phyloP scores from a whole-genome alignment of 164 flowering plant genomes.

The Vitis rotundifolia region DNA sequence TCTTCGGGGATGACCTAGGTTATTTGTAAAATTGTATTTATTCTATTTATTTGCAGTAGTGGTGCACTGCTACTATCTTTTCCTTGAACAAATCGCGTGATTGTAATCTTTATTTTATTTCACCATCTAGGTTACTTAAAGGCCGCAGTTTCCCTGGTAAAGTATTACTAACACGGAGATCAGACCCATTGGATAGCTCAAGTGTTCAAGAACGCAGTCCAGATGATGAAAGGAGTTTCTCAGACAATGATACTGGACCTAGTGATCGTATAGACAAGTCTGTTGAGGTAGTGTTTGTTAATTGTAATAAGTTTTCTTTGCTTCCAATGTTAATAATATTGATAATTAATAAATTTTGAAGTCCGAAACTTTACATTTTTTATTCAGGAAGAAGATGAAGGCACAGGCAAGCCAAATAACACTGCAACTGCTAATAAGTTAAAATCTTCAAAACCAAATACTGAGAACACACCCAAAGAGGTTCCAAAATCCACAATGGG shows the following conservation, averaged over 20 bases:
- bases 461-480: slow-evolving; percentile 48
- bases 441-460: slow-evolving; percentile 38
- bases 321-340: neutral
- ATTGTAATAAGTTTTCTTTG: neutral
- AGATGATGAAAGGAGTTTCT: slow-evolving; percentile 47
- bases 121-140: slow-evolving; percentile 63
- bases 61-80: neutral
- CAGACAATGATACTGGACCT: slow-evolving; percentile 54
- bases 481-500: slow-evolving; percentile 52
- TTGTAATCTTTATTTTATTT: neutral
- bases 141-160: slow-evolving; percentile 98
- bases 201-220: slow-evolving; percentile 39
- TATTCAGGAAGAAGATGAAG: slow-evolving; percentile 52
- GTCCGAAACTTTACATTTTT: neutral
- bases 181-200: slow-evolving; percentile 56
- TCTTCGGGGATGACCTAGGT: neutral
- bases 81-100: neutral
- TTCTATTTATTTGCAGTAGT: too few relatives aligned
- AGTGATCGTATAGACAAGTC: slow-evolving; percentile 41
- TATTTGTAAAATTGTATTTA: too few relatives aligned
- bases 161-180: slow-evolving; percentile 66
- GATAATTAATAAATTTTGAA: neutral
- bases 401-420: slow-evolving; percentile 28
- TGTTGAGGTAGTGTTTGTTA: slow-evolving; percentile 46
- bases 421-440: slow-evolving; percentile 31